Base-by-base conservation (phyloP, 305 asterid genomes). In the Fraxinus dipetala region DNA sequence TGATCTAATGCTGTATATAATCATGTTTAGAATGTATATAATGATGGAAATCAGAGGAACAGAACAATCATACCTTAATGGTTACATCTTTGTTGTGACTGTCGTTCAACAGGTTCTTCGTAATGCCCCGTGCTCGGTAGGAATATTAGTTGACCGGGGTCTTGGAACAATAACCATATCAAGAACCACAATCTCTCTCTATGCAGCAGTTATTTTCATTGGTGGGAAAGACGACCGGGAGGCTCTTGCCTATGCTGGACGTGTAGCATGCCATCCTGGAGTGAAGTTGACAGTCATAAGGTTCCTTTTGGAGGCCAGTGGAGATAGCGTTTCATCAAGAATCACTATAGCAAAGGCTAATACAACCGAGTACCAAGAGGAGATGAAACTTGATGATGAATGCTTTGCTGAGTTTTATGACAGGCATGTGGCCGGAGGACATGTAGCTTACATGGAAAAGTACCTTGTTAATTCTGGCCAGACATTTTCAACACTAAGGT, bases 151-250 rank as follows among this genome's bases (percentile, higher is more conserved):
- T 0, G 99, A 95, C 80, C 89, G 99, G 0, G 98, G 99, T 10
- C 93, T 95, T 0, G 99, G 98, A 7, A 14, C 88, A 20, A 78
- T 86, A n/a, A 81, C 76, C n/a, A 73, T 95, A 48, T 80, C 96
- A 8, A 85, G 92, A 86, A 79, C 95, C 72, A 1, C 90, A n/a
- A 72, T 86, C 13, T 81, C 93, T 75, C 92, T 95, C 67, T 88
- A 89, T 9, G 99, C 96, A 7, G 99, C 98, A 0, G 95, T 95
- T 36, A 94, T 95, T 30, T 95, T 95, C 90, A 95, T 95, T 0
- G 99, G 99, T 0, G 99, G 99, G 6, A 94, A 92, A 81, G 99
- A 94, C 3, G 99, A 95, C 78, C 84, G 99, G 0, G 99, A 95
- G 87, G 98, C 99, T 0, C 86, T 95, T 2, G 87, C 91, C 45